Base-by-base conservation (phyloP, 805 yeast genomes). In the Danielia reshetovae region DNA sequence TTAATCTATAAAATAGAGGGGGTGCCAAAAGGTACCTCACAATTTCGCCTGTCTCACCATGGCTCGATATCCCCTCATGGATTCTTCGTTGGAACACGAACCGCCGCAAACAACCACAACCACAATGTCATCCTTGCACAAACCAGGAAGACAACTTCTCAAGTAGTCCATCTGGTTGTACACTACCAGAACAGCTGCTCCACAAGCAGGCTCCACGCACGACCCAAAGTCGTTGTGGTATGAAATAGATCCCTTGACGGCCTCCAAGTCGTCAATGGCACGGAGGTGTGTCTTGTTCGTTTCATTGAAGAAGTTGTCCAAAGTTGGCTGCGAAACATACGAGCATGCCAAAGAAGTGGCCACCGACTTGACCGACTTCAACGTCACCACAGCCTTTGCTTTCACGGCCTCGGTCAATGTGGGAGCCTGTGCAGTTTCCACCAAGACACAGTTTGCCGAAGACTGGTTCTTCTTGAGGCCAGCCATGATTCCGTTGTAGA, bases 191-290 rank as follows among this genome's bases (percentile, higher is more conserved):
- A 81, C 52, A 0, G 85, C 75, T 2, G 84, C 84, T 3, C 86
- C 86, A 54, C 87, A 81, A 1, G 87, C 87, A 0, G 86, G 86
- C 52, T 81, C 87, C 0, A 79, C 74, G 16, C 76, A 57, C 29
- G 63, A 59, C 36, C 73, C 72, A 42, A 65, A 75, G 37, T 75
- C 77, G 3, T 63, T 50, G 5, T 77, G 73, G 46, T 70, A 77
- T 27, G 55, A 60, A 17, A 76, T 48, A 32, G 80, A 68, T 0
- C 81, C 75, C 11, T 55, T 54, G 0, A 80, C 67, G 0, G 85
- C 80, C 25, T 79, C 78, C 3, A 59, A 39, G 46, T 82, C 89
- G 17, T 70, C 61, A 13, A 62, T 52, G 18, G 52, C 39, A 21
- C 51, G 60, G 14, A 60, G 42, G 9, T 39, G 36, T 10, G 62